Base-by-base conservation (phyloP, 2,329 filamentous ascomycete species). In the Paecilomyces fulvus region DNA sequence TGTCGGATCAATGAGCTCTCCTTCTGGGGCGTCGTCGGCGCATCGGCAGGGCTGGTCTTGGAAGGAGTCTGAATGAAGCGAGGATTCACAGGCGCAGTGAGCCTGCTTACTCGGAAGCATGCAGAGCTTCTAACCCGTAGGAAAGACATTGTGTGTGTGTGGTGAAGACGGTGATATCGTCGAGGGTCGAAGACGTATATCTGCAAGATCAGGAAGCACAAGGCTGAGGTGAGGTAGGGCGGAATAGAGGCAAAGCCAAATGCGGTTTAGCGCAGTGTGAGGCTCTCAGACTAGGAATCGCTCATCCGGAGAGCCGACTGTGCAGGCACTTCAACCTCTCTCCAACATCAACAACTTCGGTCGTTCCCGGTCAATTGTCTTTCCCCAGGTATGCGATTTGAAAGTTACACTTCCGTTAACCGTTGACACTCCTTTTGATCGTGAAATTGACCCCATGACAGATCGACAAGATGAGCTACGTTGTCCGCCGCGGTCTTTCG, bases 401-500 rank as follows among this genome's bases (percentile, higher is more conserved):
- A 59, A 21, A 17, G 21, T 51, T 8, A 50, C 43, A 46, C n/a
- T 23, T 20, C 12, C 54, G 54, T 7, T 37, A 43, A 12, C 25
- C 28, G 43, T 58, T 23, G 12, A 49, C 46, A 37, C 53, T 50
- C 33, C 53, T 12, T 55, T 52, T 51, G 30, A 25, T 57, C 37
- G 57, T 49, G 57, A 63, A 67, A 65, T 62, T 64, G 59, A 58
- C 61, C 60, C 63, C 68, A 20, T 55, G 25, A 53, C 71, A 68
- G 65, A 64, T 63, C 61, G 67, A 75, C 83, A 90, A 80, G 79
- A 96, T 96, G 92, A 96, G 90, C 83, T 94, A 86, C 85, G 83
- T 95, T 73, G 84, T 86, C 73, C 89, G 89, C 79, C 87, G 92
- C 80, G 89, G 85, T 83, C 88, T 96, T 74, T 97, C 94, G 75